A percentile compares a stretch with the other conserved stretches of the same genome.
Evolutionary conservation across 129 eudicot species (phyloP).

Genomic region (Calendula officinalis): DNA sequence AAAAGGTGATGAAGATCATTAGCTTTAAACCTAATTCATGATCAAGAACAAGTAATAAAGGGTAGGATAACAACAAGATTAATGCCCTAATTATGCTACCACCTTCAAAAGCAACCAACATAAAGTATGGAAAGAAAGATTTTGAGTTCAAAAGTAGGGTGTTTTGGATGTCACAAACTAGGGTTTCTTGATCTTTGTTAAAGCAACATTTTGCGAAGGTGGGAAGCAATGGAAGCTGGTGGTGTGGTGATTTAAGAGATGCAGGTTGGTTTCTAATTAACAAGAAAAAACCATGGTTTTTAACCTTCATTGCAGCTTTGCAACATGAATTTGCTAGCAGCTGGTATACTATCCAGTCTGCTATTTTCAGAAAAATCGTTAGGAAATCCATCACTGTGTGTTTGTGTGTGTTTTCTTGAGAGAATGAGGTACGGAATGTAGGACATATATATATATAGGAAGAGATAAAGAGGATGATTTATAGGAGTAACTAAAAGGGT

Average conservation of each 20-base stretch:
- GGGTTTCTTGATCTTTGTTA: slow-evolving; percentile 39
- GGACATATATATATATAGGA: slow-evolving; percentile 31
- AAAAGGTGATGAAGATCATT: slow-evolving; percentile 76
- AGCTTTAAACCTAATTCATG: slow-evolving; percentile 44
- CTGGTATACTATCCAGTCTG: slow-evolving; percentile 55
- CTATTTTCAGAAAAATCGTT: slow-evolving; percentile 53
- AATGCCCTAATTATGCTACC: slow-evolving; percentile 68
- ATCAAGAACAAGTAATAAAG: slow-evolving; percentile 48
- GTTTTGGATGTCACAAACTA: slow-evolving; percentile 71
- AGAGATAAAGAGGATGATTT: slow-evolving; percentile 36
- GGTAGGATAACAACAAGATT: slow-evolving; percentile 53
- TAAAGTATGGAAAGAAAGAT: slow-evolving; percentile 87
- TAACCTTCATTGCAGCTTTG: slow-evolving; percentile 59
- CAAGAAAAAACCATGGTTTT: slow-evolving; percentile 38
- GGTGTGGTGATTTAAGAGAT: slow-evolving; percentile 38
- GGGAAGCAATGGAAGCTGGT: slow-evolving; percentile 41
- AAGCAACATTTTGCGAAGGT: slow-evolving; percentile 45
- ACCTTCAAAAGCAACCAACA: slow-evolving; percentile 93
- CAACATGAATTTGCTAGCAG: slow-evolving; percentile 57
- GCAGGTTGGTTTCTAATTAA: slow-evolving; percentile 43
- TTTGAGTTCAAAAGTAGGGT: slow-evolving; percentile 52
- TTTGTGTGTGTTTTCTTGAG: slow-evolving; percentile 13
- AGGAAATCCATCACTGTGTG: slow-evolving; percentile 52
- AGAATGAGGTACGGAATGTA: slow-evolving; percentile 30
- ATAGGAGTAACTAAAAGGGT: slow-evolving; percentile 34